A percentile compares a stretch with the other conserved stretches of the same genome.
Conservation (phyloP, 129 eudicot species). For the Ambrosia artemisiifolia region DNA sequence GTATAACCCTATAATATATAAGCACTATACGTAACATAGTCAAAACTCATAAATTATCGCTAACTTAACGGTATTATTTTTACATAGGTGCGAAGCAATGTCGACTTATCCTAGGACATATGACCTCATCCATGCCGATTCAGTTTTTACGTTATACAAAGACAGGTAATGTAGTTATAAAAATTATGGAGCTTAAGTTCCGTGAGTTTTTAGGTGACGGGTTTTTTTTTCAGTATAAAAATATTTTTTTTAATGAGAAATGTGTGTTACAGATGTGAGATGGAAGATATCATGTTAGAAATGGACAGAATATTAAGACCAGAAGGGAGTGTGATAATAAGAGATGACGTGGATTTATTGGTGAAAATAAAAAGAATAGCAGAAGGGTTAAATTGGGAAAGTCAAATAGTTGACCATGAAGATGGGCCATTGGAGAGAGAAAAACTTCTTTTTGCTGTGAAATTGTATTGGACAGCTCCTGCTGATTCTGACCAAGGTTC, state of each 20-base stretch:
- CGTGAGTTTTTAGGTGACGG: too few relatives aligned
- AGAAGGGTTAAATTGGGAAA: slow-evolving; percentile 82
- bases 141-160: slow-evolving; percentile 70
- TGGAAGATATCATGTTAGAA: slow-evolving; percentile 91
- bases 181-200: too few relatives aligned
- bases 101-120: slow-evolving; percentile 97
- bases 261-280: slow-evolving; percentile 59
- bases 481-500: slow-evolving; percentile 34
- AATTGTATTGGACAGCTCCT: slow-evolving; percentile 91
- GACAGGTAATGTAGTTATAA: slow-evolving; percentile 44
- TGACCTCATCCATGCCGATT: slow-evolving; percentile 87
- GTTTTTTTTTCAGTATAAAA: too few relatives aligned
- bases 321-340: slow-evolving; percentile 75
- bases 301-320: slow-evolving; percentile 95
- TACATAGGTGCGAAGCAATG: slow-evolving; percentile 78
- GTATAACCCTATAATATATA: slow-evolving; percentile 8
- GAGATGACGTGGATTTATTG: slow-evolving; percentile 88
- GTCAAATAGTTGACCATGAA: slow-evolving; percentile 93
- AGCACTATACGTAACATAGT: background rate
- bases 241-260: background rate
- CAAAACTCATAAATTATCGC: background rate
- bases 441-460: slow-evolving; percentile 91
- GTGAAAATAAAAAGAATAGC: slow-evolving; percentile 71
- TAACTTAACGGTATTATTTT: background rate
- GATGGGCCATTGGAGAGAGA: slow-evolving; percentile 92